phyloP scores from a whole-genome alignment of 495 filamentous ascomycete species.

The Tuber indicum region DNA sequence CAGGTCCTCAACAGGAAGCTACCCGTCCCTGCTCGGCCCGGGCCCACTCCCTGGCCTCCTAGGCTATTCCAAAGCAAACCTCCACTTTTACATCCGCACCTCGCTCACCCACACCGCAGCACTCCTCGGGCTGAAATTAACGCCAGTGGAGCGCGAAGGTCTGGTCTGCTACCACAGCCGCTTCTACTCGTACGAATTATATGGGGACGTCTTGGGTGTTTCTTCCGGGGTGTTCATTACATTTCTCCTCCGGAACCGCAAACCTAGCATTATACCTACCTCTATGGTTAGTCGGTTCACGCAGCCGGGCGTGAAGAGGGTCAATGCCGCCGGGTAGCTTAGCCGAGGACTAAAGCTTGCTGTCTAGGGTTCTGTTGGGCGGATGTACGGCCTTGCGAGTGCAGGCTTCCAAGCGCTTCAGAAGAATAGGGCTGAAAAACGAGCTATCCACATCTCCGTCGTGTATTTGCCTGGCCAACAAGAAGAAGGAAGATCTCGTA shows the following conservation, averaged over 20 bases:
- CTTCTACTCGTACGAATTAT: constrained; percentile 36
- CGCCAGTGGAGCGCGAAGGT: constrained; percentile 14
- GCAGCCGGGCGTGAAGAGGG: background rate
- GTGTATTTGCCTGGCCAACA: constrained; percentile 1
- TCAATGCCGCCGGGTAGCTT: background rate
- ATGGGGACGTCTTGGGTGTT: constrained; percentile 22
- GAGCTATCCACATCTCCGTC: constrained; percentile 16
- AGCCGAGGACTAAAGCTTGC: background rate
- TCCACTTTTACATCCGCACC: constrained; percentile 6
- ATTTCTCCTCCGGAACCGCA: constrained; percentile 9
- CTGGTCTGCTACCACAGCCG: constrained; percentile 31
- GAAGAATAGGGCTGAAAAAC: constrained; percentile 16
- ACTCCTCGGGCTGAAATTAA: constrained; percentile 24
- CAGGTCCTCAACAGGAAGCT: background rate
- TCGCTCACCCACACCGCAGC: constrained; percentile 9
- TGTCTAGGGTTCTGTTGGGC: background rate
- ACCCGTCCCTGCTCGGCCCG: constrained; percentile 16
- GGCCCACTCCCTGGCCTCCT: constrained; percentile 20
- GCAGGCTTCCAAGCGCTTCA: constrained; percentile 29
- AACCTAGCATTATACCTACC: constrained; percentile 12
- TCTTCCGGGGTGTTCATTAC: constrained; percentile 14
- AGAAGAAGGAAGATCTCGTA: background rate
- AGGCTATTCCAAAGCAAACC: constrained; percentile 21
- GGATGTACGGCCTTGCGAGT: constrained; percentile 26
- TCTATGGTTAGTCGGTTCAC: constrained; percentile 7